Evolutionary conservation across 202 grass and related monocot genomes (phyloP).

Genomic region (Bolboschoenoplectus hybrid): DNA sequence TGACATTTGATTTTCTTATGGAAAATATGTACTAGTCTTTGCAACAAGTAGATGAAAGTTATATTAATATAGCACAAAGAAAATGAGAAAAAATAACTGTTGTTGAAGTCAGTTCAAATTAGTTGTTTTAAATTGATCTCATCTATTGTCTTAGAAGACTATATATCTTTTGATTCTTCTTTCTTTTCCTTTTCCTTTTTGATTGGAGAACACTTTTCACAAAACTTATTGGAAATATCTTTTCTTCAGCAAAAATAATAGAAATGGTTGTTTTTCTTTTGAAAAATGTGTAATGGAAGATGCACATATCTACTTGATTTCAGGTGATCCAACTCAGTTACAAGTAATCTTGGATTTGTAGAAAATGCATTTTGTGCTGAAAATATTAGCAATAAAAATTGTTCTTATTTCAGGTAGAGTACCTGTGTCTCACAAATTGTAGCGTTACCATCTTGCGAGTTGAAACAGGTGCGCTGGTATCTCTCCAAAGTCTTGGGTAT

Average conservation of each 20-base stretch:
- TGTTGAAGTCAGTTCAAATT: too few relatives aligned
- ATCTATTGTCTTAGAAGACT: background rate
- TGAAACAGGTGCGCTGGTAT: conserved; percentile 84
- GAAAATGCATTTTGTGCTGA: background rate
- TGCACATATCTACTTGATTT: background rate
- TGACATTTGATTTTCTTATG: too few relatives aligned
- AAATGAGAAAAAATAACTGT: background rate
- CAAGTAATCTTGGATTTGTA: background rate
- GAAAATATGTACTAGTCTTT: background rate
- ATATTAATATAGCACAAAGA: background rate
- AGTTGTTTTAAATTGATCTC: background rate
- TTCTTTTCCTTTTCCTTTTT: background rate
- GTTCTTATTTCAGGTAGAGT: background rate
- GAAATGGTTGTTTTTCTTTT: background rate
- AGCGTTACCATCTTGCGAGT: conserved; percentile 68
- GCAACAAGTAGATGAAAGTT: background rate
- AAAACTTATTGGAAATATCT: background rate
- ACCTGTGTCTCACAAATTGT: conserved; percentile 83
- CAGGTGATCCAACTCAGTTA: too few relatives aligned
- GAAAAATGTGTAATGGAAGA: background rate
- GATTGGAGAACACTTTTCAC: background rate
- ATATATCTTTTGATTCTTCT: background rate
- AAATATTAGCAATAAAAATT: background rate
- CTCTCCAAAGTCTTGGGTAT: conserved; percentile 84
- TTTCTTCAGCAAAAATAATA: background rate